Conservation (phyloP, 2,329 filamentous ascomycete genomes). For the Claviceps maximensis region DNA sequence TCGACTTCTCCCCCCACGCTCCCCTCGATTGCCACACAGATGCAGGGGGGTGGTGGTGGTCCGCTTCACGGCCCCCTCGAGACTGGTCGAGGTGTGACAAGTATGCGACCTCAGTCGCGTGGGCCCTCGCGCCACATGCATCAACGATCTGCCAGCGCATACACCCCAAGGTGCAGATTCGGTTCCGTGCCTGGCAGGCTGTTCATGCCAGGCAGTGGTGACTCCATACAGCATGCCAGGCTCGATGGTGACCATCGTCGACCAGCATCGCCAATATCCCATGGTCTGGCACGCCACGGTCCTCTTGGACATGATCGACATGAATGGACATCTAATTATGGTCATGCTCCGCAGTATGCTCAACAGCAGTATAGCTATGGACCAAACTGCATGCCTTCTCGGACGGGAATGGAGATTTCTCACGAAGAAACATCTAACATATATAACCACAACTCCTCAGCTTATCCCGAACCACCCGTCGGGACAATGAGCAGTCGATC, state of each 20-base stretch:
- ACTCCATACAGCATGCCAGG: neutral
- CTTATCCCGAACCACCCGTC: constrained; percentile 4
- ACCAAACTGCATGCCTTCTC: neutral
- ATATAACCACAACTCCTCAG: neutral
- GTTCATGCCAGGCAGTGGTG: constrained; percentile 10
- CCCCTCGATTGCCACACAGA: constrained; percentile 14
- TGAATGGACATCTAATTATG: constrained; percentile 2
- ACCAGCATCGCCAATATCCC: neutral
- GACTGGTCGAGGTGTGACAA: neutral
- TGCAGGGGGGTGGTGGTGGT: constrained; percentile 1
- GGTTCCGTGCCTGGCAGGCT: constrained; percentile 6
- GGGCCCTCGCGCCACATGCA: constrained; percentile 10
- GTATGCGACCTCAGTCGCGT: neutral
- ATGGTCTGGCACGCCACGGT: constrained; percentile 5
- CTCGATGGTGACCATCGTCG: constrained; percentile 1
- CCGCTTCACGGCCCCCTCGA: neutral
- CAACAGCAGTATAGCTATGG: neutral
- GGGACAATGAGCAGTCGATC: neutral
- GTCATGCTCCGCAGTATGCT: neutral
- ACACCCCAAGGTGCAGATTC: constrained; percentile 7
- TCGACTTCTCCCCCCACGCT: constrained; percentile 8
- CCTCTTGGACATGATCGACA: neutral
- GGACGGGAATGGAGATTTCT: neutral
- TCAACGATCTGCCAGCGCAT: constrained; percentile 13
- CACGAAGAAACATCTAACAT: neutral